These are phyloP conservation scores for Quercus phellos DNA, from an alignment of 331 rosid species.

Conservation along the genomic window DNA sequence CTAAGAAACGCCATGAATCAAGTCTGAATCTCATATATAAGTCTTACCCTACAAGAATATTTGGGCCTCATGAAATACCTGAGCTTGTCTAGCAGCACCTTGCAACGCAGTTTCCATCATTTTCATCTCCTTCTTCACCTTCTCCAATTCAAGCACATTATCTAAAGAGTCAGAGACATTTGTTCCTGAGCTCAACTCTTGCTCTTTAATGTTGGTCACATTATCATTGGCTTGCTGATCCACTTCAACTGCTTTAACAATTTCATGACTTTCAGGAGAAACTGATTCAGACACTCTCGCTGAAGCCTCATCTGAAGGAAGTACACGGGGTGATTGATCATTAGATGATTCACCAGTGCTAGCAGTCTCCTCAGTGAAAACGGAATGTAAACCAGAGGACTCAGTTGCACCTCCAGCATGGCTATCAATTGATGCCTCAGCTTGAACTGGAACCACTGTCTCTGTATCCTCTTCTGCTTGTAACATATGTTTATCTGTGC, in stretches of 20 bases:
- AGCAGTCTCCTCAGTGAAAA: constrained; percentile 37
- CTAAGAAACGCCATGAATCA: constrained; percentile 11
- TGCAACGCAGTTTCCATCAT: constrained; percentile 95
- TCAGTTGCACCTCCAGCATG: constrained; percentile 33
- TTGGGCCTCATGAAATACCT: constrained; percentile 51
- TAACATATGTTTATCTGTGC: constrained; percentile 31
- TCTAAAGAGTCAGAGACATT: constrained; percentile 34
- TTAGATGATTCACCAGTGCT: constrained; percentile 27
- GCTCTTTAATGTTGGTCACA: constrained; percentile 40
- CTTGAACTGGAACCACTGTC: constrained; percentile 32
- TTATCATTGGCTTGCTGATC: constrained; percentile 31
- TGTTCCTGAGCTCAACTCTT: constrained; percentile 36
- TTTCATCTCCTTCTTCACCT: constrained; percentile 75
- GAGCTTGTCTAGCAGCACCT: constrained; percentile 99
- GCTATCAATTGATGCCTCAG: constrained; percentile 29
- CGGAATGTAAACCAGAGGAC: constrained; percentile 32
- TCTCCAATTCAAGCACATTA: constrained; percentile 62
- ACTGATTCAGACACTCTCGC: constrained; percentile 23
- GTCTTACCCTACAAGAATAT: constrained; percentile 6
- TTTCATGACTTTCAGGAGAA: constrained; percentile 35
- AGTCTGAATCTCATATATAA: constrained; percentile 1
- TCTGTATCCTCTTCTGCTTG: constrained; percentile 43
- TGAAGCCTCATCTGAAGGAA: constrained; percentile 40
- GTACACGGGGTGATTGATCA: constrained; percentile 28
- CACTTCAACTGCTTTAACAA: constrained; percentile 32